Base-by-base conservation (phyloP, 78 protist genomes). In the Dictyostelium capitatum region DNA sequence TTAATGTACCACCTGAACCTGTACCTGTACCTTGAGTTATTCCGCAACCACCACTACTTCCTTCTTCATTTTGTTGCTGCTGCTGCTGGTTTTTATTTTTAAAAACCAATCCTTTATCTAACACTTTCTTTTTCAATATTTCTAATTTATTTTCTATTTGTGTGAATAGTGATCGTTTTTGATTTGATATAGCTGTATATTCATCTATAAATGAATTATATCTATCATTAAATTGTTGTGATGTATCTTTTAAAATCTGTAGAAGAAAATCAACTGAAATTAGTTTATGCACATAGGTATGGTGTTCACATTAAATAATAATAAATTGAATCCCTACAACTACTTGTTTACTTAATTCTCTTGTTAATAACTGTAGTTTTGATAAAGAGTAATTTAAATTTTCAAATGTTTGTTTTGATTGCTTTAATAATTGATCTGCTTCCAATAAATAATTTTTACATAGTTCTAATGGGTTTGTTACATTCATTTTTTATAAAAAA, bases 221-320 rank as follows among this genome's bases (percentile, higher is more conserved):
- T 73, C 20, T 32, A 73, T 73, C 79, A 46, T 73, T 73, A 46
- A 73, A 73, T 43, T 43, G 32, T 46, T 20, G 17, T 30, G 50
- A 46, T 9, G 51, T 73, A 15, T 73, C 79, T 73, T 73, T 73
- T 73, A 73, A 43, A 19, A 73, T 73, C 79, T 73, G 11, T n/a
- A 32, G 11, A 25, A 23, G 30, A 28, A 65, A 67, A 67, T 1
- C 8, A 65, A 10, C 6, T 28, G 15, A 67, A 32, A 25, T 10
- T 37, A 37, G 43, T 37, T 37, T 37, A 37, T 37, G 43, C 43
- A 37, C 43, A 37, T 37, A 37, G 6, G 2, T 2, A 37, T 37
- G 2, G 15, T 19, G 25, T 57, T 1, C 4, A 64, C 37, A 64
- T 64, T 20, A 37, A n/a, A 43, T 72, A 43, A n/a, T n/a, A 9